Evolutionary conservation across 192 early-diverging fungal genomes (phyloP), one percentile per base, ranked within the genome.

Genomic region (Dissophora globulifera): DNA sequence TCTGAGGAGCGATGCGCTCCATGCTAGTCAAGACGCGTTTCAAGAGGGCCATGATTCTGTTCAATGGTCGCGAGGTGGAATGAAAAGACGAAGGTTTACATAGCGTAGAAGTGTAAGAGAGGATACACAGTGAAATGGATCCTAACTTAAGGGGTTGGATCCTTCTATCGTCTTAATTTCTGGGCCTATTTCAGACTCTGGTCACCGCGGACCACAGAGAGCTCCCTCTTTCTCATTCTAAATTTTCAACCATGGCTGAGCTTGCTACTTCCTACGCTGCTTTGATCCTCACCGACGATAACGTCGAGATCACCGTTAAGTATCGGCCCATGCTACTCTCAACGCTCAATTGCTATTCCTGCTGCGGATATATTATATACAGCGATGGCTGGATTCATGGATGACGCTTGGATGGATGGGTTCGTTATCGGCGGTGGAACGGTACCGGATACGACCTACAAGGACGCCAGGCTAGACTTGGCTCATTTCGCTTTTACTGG

Each of bases 281-380:
- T 46, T 93, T 99, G 74, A 98, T 98, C 90, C 96, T 99, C 81
- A 87, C 93, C 85, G 97, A 99, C 83, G 97, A 98, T 83, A 91
- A 93, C 78, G 83, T 97, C 82, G 95, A 92, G 70, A 94, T 99
- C 88, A 95, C 95, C 72, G 96, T 97, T 88, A 82, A 89, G 83
- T 54, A 51, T 83, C 58, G 50, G 57, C 33, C 42, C 58, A 42
- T 52, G 40, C 41, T n/a, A n/a, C n/a, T n/a, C n/a, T n/a, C n/a
- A n/a, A n/a, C n/a, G n/a, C n/a, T n/a, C n/a, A n/a, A n/a, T n/a
- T n/a, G n/a, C n/a, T n/a, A n/a, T n/a, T n/a, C n/a, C n/a, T n/a
- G n/a, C n/a, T n/a, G n/a, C n/a, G n/a, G n/a, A n/a, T n/a, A n/a
- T n/a, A n/a, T n/a, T n/a, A n/a, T n/a, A n/a, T n/a, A n/a, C n/a